These are phyloP conservation scores for Hypomyces perniciosus DNA, from an alignment of 2,329 filamentous ascomycete species.

Conservation along the genomic window DNA sequence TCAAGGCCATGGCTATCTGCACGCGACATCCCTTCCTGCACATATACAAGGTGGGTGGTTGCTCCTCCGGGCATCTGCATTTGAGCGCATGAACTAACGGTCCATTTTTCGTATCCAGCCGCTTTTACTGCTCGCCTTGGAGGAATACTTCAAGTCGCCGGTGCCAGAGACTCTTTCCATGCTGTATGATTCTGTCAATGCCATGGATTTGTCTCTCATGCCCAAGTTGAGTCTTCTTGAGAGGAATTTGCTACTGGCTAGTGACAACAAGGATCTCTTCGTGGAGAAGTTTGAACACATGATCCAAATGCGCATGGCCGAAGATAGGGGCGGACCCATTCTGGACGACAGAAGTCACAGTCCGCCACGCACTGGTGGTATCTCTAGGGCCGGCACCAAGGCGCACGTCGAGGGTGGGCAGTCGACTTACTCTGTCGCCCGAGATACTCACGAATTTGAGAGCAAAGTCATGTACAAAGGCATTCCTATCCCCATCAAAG, in stretches of 20 bases:
- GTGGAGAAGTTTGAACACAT: conserved; percentile 96
- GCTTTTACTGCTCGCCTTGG: conserved; percentile 78
- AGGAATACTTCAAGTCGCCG: conserved; percentile 94
- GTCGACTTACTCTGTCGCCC: conserved; percentile 67
- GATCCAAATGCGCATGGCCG: conserved; percentile 72
- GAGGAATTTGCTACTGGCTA: conserved; percentile 77
- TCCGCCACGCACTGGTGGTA: conserved; percentile 37
- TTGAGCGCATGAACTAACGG: conserved; percentile 14
- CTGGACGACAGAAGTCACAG: conserved; percentile 43
- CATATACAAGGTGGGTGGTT: conserved; percentile 79
- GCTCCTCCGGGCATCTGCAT: conserved; percentile 9
- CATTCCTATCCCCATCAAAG: conserved; percentile 93
- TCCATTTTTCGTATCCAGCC: conserved; percentile 47
- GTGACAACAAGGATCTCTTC: conserved; percentile 92
- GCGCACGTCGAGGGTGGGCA: conserved; percentile 54
- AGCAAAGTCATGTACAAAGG: conserved; percentile 93
- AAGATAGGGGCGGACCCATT: conserved; percentile 47
- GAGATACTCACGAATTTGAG: conserved; percentile 97
- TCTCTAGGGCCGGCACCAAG: conserved; percentile 57
- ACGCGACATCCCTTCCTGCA: conserved; percentile 95
- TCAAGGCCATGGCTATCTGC: conserved; percentile 98
- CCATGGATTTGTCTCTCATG: conserved; percentile 94
- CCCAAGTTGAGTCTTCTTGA: conserved; percentile 79
- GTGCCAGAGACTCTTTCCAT: conserved; percentile 80
- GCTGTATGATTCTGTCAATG: conserved; percentile 88